These are phyloP conservation scores for Russula sp. DNA, from an alignment of 768 basidiomycete genomes.

Conservation along the genomic window DNA sequence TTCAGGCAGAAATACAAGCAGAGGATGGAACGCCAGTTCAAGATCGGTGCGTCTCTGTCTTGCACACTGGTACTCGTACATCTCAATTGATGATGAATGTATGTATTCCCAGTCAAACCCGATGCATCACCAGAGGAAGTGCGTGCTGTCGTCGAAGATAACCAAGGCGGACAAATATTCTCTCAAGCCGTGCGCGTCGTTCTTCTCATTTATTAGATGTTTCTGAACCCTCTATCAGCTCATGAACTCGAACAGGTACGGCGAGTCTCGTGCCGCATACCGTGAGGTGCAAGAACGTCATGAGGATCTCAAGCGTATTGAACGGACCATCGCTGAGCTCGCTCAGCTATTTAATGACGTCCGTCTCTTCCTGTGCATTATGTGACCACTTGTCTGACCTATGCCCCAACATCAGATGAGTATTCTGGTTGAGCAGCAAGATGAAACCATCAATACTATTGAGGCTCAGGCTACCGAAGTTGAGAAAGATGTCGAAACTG, in stretches of 20 bases:
- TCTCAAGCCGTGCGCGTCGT: slow-evolving; percentile 50
- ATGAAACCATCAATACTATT: slow-evolving; percentile 77
- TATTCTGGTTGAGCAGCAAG: slow-evolving; percentile 90
- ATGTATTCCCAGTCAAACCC: slow-evolving; percentile 57
- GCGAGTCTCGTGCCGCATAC: slow-evolving; percentile 83
- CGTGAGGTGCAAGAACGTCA: slow-evolving; percentile 97
- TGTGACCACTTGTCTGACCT: not conserved
- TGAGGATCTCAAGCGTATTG: slow-evolving; percentile 92
- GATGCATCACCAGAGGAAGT: slow-evolving; percentile 80
- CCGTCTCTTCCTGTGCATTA: slow-evolving; percentile 24
- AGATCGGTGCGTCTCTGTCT: slow-evolving; percentile 48
- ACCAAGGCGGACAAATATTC: slow-evolving; percentile 66
- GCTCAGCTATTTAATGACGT: slow-evolving; percentile 96
- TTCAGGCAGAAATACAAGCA: slow-evolving; percentile 56
- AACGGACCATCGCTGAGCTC: slow-evolving; percentile 85
- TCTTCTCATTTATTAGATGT: not conserved
- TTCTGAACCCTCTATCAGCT: slow-evolving; percentile 40
- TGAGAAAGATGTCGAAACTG: slow-evolving; percentile 78
- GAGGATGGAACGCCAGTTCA: slow-evolving; percentile 67
- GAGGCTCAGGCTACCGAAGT: slow-evolving; percentile 68
- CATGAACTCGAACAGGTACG: slow-evolving; percentile 85
- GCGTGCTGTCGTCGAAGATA: slow-evolving; percentile 56
- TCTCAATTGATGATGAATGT: not conserved
- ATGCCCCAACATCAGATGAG: slow-evolving; percentile 58
- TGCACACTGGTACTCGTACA: not conserved